These are phyloP conservation scores for Penicillium robsamsonii DNA, from an alignment of 495 filamentous ascomycete species.

Conservation along the genomic window DNA sequence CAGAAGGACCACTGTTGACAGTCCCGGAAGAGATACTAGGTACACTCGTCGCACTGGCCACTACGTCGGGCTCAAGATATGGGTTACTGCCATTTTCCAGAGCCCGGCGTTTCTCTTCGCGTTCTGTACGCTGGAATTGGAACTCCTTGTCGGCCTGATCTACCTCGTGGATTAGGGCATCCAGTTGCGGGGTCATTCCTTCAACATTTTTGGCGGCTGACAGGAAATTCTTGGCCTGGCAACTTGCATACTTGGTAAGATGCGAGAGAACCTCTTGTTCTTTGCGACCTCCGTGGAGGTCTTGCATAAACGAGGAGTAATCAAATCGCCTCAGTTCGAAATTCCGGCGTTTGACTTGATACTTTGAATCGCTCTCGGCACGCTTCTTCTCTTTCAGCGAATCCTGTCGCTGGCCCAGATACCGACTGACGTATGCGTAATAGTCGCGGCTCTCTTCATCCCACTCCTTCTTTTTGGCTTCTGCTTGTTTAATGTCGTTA, in stretches of 20 bases:
- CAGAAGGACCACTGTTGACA: slow-evolving; percentile 41
- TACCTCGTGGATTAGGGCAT: slow-evolving; percentile 88
- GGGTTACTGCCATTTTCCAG: slow-evolving; percentile 85
- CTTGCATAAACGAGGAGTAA: slow-evolving; percentile 99
- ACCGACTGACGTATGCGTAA: slow-evolving; percentile 90
- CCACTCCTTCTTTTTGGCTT: slow-evolving; percentile 95
- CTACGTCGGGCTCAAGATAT: slow-evolving; percentile 71
- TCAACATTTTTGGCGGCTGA: slow-evolving; percentile 83
- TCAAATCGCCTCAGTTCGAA: slow-evolving; percentile 98
- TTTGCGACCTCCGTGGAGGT: slow-evolving; percentile 94
- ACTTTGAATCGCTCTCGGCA: slow-evolving; percentile 90
- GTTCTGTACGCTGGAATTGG: slow-evolving; percentile 85
- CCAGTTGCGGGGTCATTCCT: slow-evolving; percentile 81
- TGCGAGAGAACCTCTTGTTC: slow-evolving; percentile 97
- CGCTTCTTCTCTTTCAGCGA: slow-evolving; percentile 96
- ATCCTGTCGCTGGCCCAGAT: slow-evolving; percentile 92
- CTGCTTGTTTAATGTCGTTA: slow-evolving; percentile 95
- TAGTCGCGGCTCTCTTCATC: slow-evolving; percentile 98
- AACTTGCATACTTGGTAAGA: slow-evolving; percentile 90
- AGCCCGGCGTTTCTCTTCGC: slow-evolving; percentile 86
- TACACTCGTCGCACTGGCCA: slow-evolving; percentile 26
- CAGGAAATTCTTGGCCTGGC: slow-evolving; percentile 81
- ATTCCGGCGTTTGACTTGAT: slow-evolving; percentile 87
- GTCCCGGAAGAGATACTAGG: slow-evolving; percentile 27
- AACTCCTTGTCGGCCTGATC: slow-evolving; percentile 92